A percentile compares a stretch with the other conserved stretches of the same genome.
phyloP scores from a whole-genome alignment of 805 yeast genomes.

The Sungouiozyma ichnusensis region DNA sequence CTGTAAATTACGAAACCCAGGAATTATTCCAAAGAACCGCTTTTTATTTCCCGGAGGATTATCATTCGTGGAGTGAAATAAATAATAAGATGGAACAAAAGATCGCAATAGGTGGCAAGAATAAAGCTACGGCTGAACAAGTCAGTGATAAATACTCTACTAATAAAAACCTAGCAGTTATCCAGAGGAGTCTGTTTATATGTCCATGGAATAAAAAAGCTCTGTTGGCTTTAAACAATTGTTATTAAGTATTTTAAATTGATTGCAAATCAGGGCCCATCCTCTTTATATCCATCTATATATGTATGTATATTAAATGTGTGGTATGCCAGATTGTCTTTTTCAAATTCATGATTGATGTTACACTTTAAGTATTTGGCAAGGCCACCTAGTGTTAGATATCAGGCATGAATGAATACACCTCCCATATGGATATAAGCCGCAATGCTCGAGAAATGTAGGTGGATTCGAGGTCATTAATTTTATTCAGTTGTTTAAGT shows the following conservation, averaged over 20 bases:
- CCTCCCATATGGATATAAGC: slow-evolving; percentile 46
- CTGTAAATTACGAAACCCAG: slow-evolving; percentile 8
- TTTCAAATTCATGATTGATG: too few relatives aligned
- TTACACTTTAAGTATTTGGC: too few relatives aligned
- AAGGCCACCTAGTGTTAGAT: too few relatives aligned
- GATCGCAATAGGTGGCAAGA: slow-evolving; percentile 43
- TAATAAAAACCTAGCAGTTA: slow-evolving; percentile 39
- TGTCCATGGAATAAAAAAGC: slow-evolving; percentile 41
- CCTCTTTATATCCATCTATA: neutral
- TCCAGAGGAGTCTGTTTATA: slow-evolving; percentile 60
- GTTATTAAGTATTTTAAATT: too few relatives aligned
- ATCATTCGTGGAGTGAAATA: slow-evolving; percentile 58
- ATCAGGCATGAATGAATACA: slow-evolving; percentile 29
- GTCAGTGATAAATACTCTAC: slow-evolving; percentile 43
- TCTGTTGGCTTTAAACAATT: slow-evolving; percentile 18
- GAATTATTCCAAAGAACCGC: slow-evolving; percentile 45
- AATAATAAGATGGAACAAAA: slow-evolving; percentile 45
- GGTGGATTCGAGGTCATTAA: slow-evolving; percentile 47
- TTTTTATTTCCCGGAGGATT: slow-evolving; percentile 62
- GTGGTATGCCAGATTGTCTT: neutral
- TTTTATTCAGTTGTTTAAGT: slow-evolving; percentile 53
- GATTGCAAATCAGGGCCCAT: too few relatives aligned
- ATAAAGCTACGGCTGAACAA: slow-evolving; percentile 37
- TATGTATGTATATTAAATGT: neutral
- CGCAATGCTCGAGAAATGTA: slow-evolving; percentile 47